Evolutionary conservation across 805 yeast genomes (phyloP).

Genomic region (Brettanomyces bruxellensis): DNA sequence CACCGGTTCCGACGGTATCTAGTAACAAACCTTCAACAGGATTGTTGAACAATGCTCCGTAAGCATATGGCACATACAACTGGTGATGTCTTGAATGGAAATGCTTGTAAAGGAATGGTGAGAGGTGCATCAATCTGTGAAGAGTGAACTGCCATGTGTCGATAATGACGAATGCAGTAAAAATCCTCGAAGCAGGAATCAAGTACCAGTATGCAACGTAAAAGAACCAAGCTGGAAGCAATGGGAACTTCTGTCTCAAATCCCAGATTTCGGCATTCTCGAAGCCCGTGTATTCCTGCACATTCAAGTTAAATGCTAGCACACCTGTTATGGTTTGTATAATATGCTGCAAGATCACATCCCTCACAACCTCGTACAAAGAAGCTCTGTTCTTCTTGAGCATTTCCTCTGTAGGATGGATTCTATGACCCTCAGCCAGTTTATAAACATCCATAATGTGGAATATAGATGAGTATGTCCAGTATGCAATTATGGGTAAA

Average conservation of each 20-base stretch:
- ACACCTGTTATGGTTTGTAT: conserved; percentile 72
- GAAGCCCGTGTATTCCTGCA: conserved; percentile 40
- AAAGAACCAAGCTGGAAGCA: conserved; percentile 39
- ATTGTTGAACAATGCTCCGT: conserved; percentile 91
- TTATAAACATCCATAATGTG: conserved; percentile 66
- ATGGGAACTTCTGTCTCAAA: conserved; percentile 26
- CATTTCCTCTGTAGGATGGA: conserved; percentile 89
- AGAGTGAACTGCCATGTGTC: conserved; percentile 95
- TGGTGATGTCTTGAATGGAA: conserved; percentile 95
- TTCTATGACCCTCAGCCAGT: conserved; percentile 74
- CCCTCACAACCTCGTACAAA: conserved; percentile 59
- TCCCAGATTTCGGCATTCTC: conserved; percentile 41
- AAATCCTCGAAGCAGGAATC: conserved; percentile 46
- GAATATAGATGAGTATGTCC: conserved; percentile 69
- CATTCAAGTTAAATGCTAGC: conserved; percentile 47
- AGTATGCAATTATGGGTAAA: conserved; percentile 70
- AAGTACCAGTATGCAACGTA: conserved; percentile 54
- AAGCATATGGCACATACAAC: conserved; percentile 92
- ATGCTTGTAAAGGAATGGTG: conserved; percentile 62
- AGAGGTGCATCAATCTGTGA: conserved; percentile 83
- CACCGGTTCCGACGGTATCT: conserved; percentile 88
- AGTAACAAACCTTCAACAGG: conserved; percentile 89
- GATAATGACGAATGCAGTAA: conserved; percentile 60
- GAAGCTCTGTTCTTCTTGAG: conserved; percentile 66
- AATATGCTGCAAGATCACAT: conserved; percentile 77